A percentile compares a stretch with the other conserved stretches of the same genome.
Conservation (phyloP, 305 asterid species). For the Fraxinus latifolia region DNA sequence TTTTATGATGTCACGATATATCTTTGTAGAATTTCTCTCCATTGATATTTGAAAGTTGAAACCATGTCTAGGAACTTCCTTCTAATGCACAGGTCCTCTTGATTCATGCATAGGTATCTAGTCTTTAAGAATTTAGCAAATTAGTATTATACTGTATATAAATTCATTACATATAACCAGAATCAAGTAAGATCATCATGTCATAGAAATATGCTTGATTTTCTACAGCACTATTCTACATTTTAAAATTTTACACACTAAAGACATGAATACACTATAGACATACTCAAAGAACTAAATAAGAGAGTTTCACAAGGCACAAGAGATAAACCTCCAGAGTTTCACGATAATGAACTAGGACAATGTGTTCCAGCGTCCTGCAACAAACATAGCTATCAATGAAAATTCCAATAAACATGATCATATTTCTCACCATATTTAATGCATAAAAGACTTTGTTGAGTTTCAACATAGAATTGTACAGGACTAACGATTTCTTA, state of each 20-base stretch:
- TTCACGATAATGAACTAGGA: constrained; percentile 97
- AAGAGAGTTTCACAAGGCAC: constrained; percentile 16
- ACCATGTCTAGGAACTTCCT: neutral
- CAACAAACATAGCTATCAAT: constrained; percentile 25
- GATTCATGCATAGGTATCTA: neutral
- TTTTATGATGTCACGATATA: neutral
- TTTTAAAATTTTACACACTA: neutral
- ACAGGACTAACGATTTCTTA: constrained; percentile 40
- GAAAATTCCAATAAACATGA: neutral
- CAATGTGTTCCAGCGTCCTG: constrained; percentile 90
- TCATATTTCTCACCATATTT: constrained; percentile 10
- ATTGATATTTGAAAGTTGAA: neutral
- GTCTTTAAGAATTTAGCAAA: neutral
- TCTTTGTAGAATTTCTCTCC: neutral
- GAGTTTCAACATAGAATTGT: constrained; percentile 1
- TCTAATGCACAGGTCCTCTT: neutral
- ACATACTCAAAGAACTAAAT: neutral
- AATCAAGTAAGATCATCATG: neutral
- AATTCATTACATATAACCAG: neutral
- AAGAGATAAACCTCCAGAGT: constrained; percentile 81
- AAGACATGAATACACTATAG: neutral
- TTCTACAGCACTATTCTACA: neutral
- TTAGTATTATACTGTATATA: neutral
- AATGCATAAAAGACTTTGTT: constrained; percentile 12
- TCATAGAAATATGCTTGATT: neutral